Base-by-base conservation (phyloP, 2,329 filamentous ascomycete genomes). In the Bipolaris oryzae region DNA sequence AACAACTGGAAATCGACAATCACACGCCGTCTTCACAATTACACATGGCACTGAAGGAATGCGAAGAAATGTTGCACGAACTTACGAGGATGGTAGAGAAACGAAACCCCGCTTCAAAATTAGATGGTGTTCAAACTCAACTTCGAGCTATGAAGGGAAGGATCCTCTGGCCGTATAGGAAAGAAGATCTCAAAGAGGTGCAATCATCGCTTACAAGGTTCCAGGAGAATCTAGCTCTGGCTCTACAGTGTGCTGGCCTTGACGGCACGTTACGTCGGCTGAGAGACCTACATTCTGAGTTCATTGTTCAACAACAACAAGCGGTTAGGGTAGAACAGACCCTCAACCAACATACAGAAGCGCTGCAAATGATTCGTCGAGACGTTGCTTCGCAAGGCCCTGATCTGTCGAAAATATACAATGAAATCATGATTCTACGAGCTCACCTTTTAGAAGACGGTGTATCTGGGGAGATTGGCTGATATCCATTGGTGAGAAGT, bases 1-100 rank as follows among this genome's bases (percentile, higher is more conserved):
- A 48, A 5, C 50, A 33, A n/a, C 20, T 58, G 23, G 51, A 58
- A 34, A 37, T 49, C 44, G 46, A 51, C 35, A 52, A 49, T 31
- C 38, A 61, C 52, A 55, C 16, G 20, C 41, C 51, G 20, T 58
- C 58, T 28, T 46, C 35, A 18, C 35, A 49, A 16, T 28, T 61
- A 23, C 37, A 61, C 11, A 20, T 51, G 16, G 50, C 55, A 9
- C 11, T 55, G 5, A 31, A 42, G 39, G 42, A 34, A 7, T 61
- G 54, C 18, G 16, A 52, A 31, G 23, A 44, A 15, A 33, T 4
- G 0, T 11, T 44, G 11, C n/a, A 44, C 4, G 23, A 44, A 13
- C 42, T 44, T 15, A 44, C 20, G n/a, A 15, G n/a, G n/a, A 44
- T 44, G 42, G 42, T 25, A 44, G 42, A 44, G 25, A 44, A 44